Evolutionary conservation across 1,139 yeast genomes (phyloP).

Genomic region (Candida sp.): DNA sequence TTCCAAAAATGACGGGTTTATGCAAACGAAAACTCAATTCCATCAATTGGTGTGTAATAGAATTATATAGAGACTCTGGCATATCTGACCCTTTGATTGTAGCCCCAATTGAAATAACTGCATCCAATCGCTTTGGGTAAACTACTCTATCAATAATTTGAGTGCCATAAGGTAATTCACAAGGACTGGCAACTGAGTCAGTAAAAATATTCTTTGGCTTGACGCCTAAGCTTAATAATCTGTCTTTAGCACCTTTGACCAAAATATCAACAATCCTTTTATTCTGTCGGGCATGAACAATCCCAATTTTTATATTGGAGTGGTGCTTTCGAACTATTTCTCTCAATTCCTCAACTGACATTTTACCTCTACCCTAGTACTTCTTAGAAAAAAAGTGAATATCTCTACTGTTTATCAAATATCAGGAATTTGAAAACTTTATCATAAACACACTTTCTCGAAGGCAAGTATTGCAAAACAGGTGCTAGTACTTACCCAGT

Average conservation of each 20-base stretch:
- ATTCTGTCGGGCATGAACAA: slow-evolving; percentile 97
- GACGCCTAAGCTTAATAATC: slow-evolving; percentile 65
- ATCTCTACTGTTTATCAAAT: too few relatives aligned
- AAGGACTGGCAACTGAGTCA: slow-evolving; percentile 92
- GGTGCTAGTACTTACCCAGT: too few relatives aligned
- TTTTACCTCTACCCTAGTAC: slow-evolving; percentile 14
- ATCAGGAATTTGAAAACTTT: too few relatives aligned
- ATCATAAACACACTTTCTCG: too few relatives aligned
- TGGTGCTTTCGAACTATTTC: slow-evolving; percentile 67
- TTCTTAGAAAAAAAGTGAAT: too few relatives aligned
- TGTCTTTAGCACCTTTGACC: slow-evolving; percentile 70
- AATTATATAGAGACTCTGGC: slow-evolving; percentile 97
- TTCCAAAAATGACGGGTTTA: slow-evolving; percentile 88
- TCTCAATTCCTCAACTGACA: slow-evolving; percentile 85
- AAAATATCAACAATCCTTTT: slow-evolving; percentile 69
- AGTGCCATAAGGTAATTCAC: slow-evolving; percentile 86
- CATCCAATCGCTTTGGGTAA: slow-evolving; percentile 60
- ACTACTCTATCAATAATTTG: slow-evolving; percentile 49
- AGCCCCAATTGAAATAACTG: slow-evolving; percentile 90
- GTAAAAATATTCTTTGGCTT: slow-evolving; percentile 69
- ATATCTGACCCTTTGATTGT: slow-evolving; percentile 94
- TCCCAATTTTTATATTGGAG: slow-evolving; percentile 67
- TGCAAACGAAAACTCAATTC: slow-evolving; percentile 64
- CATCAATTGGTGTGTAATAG: slow-evolving; percentile 88
- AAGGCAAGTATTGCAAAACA: too few relatives aligned